These are phyloP conservation scores for Plectosphaerella cucumerina DNA, from an alignment of 2,329 filamentous ascomycete genomes.

Conservation along the genomic window DNA sequence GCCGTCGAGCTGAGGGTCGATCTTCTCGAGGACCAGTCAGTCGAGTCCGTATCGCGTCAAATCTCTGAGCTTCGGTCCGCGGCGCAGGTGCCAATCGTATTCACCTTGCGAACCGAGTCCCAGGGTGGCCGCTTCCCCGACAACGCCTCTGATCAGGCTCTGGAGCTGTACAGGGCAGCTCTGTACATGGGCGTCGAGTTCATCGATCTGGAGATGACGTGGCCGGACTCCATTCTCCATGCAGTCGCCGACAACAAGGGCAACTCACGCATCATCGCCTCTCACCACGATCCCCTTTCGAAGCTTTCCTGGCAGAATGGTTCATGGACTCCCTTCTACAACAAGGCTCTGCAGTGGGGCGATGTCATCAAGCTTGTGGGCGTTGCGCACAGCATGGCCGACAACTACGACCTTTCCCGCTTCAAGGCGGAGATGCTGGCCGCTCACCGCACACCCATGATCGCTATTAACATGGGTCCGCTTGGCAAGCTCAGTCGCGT, in stretches of 20 bases:
- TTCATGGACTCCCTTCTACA: conserved; percentile 90
- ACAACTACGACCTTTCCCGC: conserved; percentile 79
- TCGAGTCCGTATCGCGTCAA: conserved; percentile 78
- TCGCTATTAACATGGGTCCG: conserved; percentile 93
- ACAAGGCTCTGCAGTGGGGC: conserved; percentile 82
- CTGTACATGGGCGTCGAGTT: conserved; percentile 86
- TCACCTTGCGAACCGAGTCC: conserved; percentile 79
- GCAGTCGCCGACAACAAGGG: conserved; percentile 63
- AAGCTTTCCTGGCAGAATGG: conserved; percentile 83
- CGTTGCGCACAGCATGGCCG: conserved; percentile 67
- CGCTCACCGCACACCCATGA: conserved; percentile 76
- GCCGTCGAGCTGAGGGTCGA: conserved; percentile 94
- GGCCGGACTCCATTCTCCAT: conserved; percentile 71
- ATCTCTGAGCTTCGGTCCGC: conserved; percentile 72
- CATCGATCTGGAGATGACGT: conserved; percentile 86
- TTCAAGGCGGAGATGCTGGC: conserved; percentile 76
- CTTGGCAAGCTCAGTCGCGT: conserved; percentile 86
- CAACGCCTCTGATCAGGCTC: conserved; percentile 62
- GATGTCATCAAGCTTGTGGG: conserved; percentile 95
- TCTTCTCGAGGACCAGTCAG: conserved; percentile 69
- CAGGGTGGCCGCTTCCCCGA: conserved; percentile 91
- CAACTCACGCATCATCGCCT: conserved; percentile 82
- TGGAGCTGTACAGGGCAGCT: conserved; percentile 72
- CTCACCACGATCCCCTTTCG: conserved; percentile 83
- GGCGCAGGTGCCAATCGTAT: conserved; percentile 78